Evolutionary conservation across 495 filamentous ascomycete species (phyloP).

Genomic region (Hypoxylon crocopeplum): DNA sequence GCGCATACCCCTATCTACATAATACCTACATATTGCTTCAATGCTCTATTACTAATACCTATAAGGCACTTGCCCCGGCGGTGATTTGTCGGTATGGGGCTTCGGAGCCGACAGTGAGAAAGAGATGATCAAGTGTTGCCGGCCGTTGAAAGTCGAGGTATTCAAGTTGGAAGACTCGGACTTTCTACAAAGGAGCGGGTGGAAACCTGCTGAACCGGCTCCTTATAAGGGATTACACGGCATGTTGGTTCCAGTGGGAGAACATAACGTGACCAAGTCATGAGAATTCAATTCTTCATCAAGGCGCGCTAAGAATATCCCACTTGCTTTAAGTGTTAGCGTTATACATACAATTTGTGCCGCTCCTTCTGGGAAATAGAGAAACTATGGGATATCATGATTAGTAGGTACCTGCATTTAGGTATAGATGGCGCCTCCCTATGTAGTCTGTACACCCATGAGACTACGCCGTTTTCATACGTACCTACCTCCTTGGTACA

Average conservation of each 20-base stretch:
- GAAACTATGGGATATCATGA: too few species aligned
- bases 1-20: not conserved
- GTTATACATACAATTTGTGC: too few species aligned
- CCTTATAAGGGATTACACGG: constrained; percentile 73
- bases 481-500: too few species aligned
- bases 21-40: not conserved
- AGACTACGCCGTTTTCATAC: too few species aligned
- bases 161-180: constrained; percentile 62
- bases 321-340: too few species aligned
- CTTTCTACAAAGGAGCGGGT: constrained; percentile 58
- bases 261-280: constrained; percentile 18
- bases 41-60: constrained; percentile 28
- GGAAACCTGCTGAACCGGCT: constrained; percentile 64
- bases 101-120: constrained; percentile 70
- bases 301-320: too few species aligned
- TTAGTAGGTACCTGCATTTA: too few species aligned
- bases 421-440: too few species aligned
- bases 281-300: too few species aligned
- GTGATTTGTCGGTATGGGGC: constrained; percentile 77
- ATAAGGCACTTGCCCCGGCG: constrained; percentile 57
- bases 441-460: too few species aligned
- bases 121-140: constrained; percentile 74
- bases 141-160: constrained; percentile 75
- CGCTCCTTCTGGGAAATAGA: too few species aligned
- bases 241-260: constrained; percentile 49